These are phyloP conservation scores for Aaosphaeria arxii DNA, from an alignment of 2,329 filamentous ascomycete species.

Conservation along the genomic window DNA sequence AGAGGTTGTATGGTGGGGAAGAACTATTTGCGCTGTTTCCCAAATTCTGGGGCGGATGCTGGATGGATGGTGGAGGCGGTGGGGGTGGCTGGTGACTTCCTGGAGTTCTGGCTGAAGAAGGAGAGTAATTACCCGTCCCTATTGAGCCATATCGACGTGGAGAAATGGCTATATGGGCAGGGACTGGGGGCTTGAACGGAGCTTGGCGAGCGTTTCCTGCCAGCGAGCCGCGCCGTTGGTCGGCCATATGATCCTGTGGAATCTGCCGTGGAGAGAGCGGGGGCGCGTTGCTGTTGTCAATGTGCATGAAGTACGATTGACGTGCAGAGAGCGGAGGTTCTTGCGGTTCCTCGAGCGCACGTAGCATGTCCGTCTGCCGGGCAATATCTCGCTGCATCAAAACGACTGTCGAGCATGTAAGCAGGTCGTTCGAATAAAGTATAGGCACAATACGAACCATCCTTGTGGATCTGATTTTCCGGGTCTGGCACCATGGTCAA, in stretches of 20 bases:
- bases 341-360: slow-evolving; percentile 57
- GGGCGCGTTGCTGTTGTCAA: slow-evolving; percentile 50
- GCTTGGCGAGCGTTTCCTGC: slow-evolving; percentile 57
- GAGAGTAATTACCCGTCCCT: slow-evolving; percentile 64
- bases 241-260: slow-evolving; percentile 64
- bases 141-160: slow-evolving; percentile 87
- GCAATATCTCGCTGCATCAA: slow-evolving; percentile 62
- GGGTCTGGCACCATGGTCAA: slow-evolving; percentile 70
- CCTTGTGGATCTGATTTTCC: slow-evolving; percentile 75
- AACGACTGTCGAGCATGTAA: slow-evolving; percentile 33
- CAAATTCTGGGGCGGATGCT: slow-evolving; percentile 56
- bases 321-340: slow-evolving; percentile 60
- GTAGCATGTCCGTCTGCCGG: slow-evolving; percentile 58
- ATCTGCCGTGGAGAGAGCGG: slow-evolving; percentile 86
- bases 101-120: slow-evolving; percentile 72
- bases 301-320: slow-evolving; percentile 42
- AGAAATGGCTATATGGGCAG: slow-evolving; percentile 75
- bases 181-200: slow-evolving; percentile 73
- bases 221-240: slow-evolving; percentile 70
- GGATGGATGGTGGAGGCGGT: slow-evolving; percentile 64
- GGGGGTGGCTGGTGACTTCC: slow-evolving; percentile 58
- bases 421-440: slow-evolving; percentile 19
- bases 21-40: slow-evolving; percentile 39
- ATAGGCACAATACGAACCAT: slow-evolving; percentile 59
- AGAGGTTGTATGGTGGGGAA: slow-evolving; percentile 64